These are phyloP conservation scores for Penicillium fuscoglaucum DNA, from an alignment of 2,329 filamentous ascomycete genomes.

Conservation along the genomic window DNA sequence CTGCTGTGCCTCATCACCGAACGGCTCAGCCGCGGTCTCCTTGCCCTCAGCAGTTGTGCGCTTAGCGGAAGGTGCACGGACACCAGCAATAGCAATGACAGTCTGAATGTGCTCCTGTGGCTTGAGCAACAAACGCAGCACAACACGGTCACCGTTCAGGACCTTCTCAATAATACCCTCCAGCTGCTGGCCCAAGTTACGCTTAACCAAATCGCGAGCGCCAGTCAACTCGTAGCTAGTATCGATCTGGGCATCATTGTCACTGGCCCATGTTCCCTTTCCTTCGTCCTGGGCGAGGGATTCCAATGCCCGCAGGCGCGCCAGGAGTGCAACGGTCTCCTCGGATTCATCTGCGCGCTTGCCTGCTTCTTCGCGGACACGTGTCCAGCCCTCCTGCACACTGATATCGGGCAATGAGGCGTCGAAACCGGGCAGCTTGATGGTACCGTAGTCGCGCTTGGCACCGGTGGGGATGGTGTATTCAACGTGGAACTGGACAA, in stretches of 20 bases:
- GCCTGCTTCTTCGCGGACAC: slow-evolving; percentile 90
- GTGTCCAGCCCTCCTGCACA: slow-evolving; percentile 86
- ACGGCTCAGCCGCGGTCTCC: slow-evolving; percentile 82
- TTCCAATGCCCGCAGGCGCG: slow-evolving; percentile 76
- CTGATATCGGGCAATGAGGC: slow-evolving; percentile 79
- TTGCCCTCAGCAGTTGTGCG: slow-evolving; percentile 78
- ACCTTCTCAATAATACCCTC: slow-evolving; percentile 89
- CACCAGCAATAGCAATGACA: slow-evolving; percentile 83
- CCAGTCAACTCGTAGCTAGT: slow-evolving; percentile 79
- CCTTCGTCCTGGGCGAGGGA: slow-evolving; percentile 72
- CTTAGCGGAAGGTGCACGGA: slow-evolving; percentile 87
- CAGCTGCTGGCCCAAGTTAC: slow-evolving; percentile 81
- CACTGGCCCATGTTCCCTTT: slow-evolving; percentile 77
- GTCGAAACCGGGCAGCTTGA: slow-evolving; percentile 65
- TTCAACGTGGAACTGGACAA: slow-evolving; percentile 77
- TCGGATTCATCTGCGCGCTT: slow-evolving; percentile 80
- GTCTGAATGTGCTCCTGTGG: slow-evolving; percentile 86
- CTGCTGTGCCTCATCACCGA: slow-evolving; percentile 80
- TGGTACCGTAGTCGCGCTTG: slow-evolving; percentile 83
- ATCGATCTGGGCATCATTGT: slow-evolving; percentile 65
- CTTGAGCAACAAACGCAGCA: slow-evolving; percentile 76
- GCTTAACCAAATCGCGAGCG: slow-evolving; percentile 71
- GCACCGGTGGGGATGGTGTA: slow-evolving; percentile 80
- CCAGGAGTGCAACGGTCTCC: slow-evolving; percentile 67
- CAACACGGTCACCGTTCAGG: slow-evolving; percentile 83